Base-by-base conservation (phyloP, 2,329 filamentous ascomycete species). In the Neoarthrinium moseri region DNA sequence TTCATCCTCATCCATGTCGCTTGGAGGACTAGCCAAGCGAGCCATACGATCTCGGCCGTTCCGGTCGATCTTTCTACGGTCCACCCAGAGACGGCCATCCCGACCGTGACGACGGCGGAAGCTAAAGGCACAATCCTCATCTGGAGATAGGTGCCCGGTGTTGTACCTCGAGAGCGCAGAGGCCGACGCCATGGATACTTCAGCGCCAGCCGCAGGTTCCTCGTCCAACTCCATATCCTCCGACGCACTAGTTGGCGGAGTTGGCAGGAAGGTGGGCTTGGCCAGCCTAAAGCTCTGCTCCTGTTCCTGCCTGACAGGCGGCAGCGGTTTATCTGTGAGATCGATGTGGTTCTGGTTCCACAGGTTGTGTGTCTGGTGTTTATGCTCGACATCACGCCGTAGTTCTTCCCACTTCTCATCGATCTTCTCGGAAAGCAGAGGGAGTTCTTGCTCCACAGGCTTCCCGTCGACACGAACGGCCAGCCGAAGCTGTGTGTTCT, bases 281-380 rank as follows among this genome's bases (percentile, higher is more conserved):
- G 81, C 87, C 37, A 83, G 80, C 51, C 86, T 80, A 73, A 89
- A 91, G 53, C 80, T 79, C 47, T 76, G 68, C 52, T 85, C 77
- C 56, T 74, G 74, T 54, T 80, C 75, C 48, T 89, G 86, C 59
- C 81, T 75, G 34, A 89, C 82, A 18, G 91, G 91, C 41, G 88
- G 89, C 54, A 97, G 79, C 41, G 92, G 91, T 54, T 86, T 84
- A 71, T 86, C 84, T 51, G 92, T 96, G 63, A 91, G 78, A 70
- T 97, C 91, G 58, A 95, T 81, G 72, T 89, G 91, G 61, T 89
- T 87, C 57, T 88, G 79, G 68, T 96, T 96, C 91, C 92, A 96
- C 64, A 87, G 84, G 57, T 87, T 83, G 69, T 96, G 92, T 68
- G 94, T 92, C 58, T 86, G 80, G 45, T 95, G 84, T 68, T 95